Conservation (phyloP, 164 flowering plant species). For the Vitis rotundifolia region DNA sequence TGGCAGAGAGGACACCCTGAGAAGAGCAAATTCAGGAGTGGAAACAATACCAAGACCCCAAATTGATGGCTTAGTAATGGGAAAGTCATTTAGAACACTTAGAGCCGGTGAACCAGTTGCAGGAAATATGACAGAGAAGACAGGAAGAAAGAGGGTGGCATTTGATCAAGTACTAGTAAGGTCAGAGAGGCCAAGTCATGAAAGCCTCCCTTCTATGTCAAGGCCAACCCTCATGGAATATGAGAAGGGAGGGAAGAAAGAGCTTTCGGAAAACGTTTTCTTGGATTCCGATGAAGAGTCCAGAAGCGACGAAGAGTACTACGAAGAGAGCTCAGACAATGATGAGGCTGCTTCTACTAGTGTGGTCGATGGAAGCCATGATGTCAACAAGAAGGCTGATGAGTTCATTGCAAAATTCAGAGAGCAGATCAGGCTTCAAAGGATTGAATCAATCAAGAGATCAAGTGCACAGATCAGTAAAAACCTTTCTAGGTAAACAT, state of each 20-base stretch:
- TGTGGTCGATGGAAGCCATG: constrained; percentile 34
- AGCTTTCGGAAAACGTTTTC: constrained; percentile 23
- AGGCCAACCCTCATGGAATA: constrained; percentile 9
- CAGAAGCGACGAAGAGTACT: constrained; percentile 31
- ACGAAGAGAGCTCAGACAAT: constrained; percentile 12
- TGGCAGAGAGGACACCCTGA: background rate
- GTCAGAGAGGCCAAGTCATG: constrained; percentile 2
- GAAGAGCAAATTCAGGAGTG: background rate
- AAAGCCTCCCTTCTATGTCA: background rate
- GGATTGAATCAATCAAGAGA: constrained; percentile 61
- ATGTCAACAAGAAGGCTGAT: constrained; percentile 88
- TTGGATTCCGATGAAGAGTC: constrained; percentile 43
- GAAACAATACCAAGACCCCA: constrained; percentile 8
- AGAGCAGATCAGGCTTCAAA: constrained; percentile 93
- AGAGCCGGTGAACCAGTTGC: constrained; percentile 18
- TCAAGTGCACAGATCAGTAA: constrained; percentile 37
- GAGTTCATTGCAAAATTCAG: constrained; percentile 95
- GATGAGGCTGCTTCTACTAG: constrained; percentile 19
- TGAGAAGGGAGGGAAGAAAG: constrained; percentile 22
- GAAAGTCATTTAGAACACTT: constrained; percentile 32
- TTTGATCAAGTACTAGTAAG: constrained; percentile 8
- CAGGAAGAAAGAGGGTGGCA: constrained; percentile 11
- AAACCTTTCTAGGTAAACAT: constrained; percentile 28
- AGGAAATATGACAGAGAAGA: background rate
- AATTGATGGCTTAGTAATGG: constrained; percentile 10